Base-by-base conservation (phyloP, 495 filamentous ascomycete species). In the Penicillium lagena region DNA sequence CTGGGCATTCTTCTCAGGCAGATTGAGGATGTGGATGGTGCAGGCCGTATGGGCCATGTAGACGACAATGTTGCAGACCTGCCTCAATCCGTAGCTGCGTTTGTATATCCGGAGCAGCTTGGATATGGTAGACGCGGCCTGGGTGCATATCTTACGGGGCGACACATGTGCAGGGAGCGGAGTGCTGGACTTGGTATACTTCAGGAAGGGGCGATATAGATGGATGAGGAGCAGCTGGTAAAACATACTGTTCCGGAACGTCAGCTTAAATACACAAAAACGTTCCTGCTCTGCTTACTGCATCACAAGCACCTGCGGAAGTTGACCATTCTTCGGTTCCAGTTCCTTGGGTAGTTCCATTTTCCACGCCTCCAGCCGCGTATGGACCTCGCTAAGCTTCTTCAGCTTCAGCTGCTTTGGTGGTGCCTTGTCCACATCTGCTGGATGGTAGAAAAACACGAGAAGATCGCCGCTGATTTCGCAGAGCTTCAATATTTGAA, bases 141-240 rank as follows among this genome's bases (percentile, higher is more conserved):
- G 85, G 2, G 87, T 90, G 68, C 93, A 95, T 35, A 93, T 77
- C 55, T 89, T 88, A 30, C 94, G 81, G 11, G 94, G 91, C 8
- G 90, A 96, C 22, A 96, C 87, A 62, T 95, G 85, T 7, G 83
- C 61, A 7, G 94, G 90, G 1, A 96, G 76, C 0, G 93, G 89
- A 6, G 90, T 93, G 7, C 77, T 83, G 13, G 77, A 63, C 42
- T 81, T 85, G 9, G 80, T 85, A 60, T 96, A 96, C 62, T 90
- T 94, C 31, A 98, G 76, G 62, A 98, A 98, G 1, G 93, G 91
- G 5, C 93, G 87, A 70, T 95, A 98, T 8, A 97, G 82, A 53
- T 98, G 94, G 48, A 98, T 96, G 58, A 91, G 93, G 32, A 96
- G 85, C 2, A 96, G 77, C 55, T 97, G 90, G 62, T 89, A 94